Conservation (phyloP, 192 early-diverging fungal genomes). For the Spizellomyces sp. region DNA sequence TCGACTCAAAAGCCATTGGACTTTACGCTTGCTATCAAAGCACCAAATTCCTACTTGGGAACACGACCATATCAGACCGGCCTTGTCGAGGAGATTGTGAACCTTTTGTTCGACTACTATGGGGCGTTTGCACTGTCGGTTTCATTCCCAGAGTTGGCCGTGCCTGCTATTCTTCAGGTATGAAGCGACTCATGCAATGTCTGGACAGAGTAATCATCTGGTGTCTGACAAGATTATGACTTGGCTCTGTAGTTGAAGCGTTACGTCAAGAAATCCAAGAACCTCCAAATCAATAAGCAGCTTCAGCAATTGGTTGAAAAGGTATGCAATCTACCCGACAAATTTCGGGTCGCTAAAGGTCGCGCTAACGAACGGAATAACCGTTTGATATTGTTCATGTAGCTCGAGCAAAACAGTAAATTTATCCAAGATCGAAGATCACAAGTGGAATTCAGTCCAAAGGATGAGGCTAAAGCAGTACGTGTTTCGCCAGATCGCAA, state of each 20-base stretch:
- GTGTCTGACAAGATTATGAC: constrained; percentile 28
- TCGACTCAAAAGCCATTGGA: constrained; percentile 85
- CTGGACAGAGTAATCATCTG: constrained; percentile 2
- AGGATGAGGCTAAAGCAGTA: constrained; percentile 24
- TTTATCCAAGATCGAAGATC: constrained; percentile 76
- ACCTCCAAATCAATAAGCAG: constrained; percentile 79
- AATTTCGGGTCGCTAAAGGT: too few relatives aligned
- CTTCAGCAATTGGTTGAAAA: constrained; percentile 83
- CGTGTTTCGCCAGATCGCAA: too few relatives aligned
- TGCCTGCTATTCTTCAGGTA: constrained; percentile 77
- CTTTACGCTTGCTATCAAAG: constrained; percentile 75
- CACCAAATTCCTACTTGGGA: constrained; percentile 80
- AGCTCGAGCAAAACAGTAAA: constrained; percentile 77
- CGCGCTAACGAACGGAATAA: too few relatives aligned
- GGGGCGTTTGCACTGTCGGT: constrained; percentile 74
- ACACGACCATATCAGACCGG: constrained; percentile 81
- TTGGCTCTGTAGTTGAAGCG: constrained; percentile 57
- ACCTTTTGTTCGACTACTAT: constrained; percentile 76
- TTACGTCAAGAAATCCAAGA: constrained; percentile 78
- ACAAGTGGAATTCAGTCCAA: constrained; percentile 56
- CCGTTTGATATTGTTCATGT: neutral
- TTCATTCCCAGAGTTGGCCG: constrained; percentile 91
- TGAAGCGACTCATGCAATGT: constrained; percentile 23
- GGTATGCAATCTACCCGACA: constrained; percentile 32
- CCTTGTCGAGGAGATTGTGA: constrained; percentile 78